Evolutionary conservation across 805 yeast genomes (phyloP).

Genomic region (Candida khao-thaluensis): DNA sequence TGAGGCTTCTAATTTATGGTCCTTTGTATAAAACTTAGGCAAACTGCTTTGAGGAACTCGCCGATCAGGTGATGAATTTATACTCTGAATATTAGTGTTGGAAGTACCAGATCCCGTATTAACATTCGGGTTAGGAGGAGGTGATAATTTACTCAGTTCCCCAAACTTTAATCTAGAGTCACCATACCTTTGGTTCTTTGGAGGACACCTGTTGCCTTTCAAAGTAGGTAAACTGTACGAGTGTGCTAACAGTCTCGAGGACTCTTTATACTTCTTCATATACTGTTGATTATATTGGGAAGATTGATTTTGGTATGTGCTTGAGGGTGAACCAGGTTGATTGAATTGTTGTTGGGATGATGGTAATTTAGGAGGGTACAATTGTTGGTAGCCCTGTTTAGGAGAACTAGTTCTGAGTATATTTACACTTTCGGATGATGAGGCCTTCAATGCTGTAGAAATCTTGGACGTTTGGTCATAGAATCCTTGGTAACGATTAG

Average conservation of each 20-base stretch:
- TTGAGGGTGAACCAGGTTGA: conserved; percentile 2
- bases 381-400: conserved; percentile 10
- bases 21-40: conserved; percentile 11
- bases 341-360: not conserved
- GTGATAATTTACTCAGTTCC: conserved; percentile 11
- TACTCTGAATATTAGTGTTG: not conserved
- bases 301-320: not conserved
- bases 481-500: conserved; percentile 47
- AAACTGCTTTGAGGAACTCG: not conserved
- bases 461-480: conserved; percentile 45
- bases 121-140: conserved; percentile 13
- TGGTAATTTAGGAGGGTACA: conserved; percentile 2
- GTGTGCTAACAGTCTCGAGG: conserved; percentile 20
- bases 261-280: conserved; percentile 1
- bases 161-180: conserved; percentile 12
- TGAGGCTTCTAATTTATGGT: conserved; percentile 13
- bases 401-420: conserved; percentile 19
- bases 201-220: conserved; percentile 12
- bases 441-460: conserved; percentile 42
- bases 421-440: conserved; percentile 26
- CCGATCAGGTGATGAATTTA: not conserved
- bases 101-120: not conserved
- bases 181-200: conserved; percentile 12
- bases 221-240: conserved; percentile 28
- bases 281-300: conserved; percentile 1